These are phyloP conservation scores for Myochromella boudieri DNA, from an alignment of 768 basidiomycete genomes.

Conservation along the genomic window DNA sequence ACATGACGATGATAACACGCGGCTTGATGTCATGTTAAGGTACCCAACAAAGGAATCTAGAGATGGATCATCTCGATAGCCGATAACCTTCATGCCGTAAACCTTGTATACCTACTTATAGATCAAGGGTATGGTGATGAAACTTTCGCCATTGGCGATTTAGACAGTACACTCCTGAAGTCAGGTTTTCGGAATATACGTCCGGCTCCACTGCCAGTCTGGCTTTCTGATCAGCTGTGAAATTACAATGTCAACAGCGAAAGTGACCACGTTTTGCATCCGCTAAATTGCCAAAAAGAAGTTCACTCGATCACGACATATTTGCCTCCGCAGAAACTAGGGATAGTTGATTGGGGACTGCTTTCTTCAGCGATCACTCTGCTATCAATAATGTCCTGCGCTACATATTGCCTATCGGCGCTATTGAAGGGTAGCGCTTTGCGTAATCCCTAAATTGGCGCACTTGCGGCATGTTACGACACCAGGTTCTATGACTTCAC, in stretches of 20 bases:
- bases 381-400: no score
- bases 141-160: neutral
- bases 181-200: no score
- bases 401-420: no score
- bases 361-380: no score
- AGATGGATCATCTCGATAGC: slow-evolving; percentile 36
- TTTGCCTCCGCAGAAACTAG: slow-evolving; percentile 10
- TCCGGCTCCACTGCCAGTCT: neutral
- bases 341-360: no score
- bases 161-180: no score
- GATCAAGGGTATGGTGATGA: slow-evolving; percentile 4
- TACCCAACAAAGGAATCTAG: slow-evolving; percentile 17
- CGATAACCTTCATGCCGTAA: slow-evolving; percentile 28
- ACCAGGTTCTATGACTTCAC: no score
- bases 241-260: neutral
- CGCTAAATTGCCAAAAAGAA: slow-evolving; percentile 7
- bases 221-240: no score
- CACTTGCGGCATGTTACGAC: no score
- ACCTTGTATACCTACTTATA: neutral
- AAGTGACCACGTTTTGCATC: slow-evolving; percentile 9
- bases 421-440: no score
- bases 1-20: slow-evolving; percentile 14
- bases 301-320: slow-evolving; percentile 4
- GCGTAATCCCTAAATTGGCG: no score
- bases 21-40: slow-evolving; percentile 12